A percentile compares a stretch with the other conserved stretches of the same genome.
These are phyloP conservation scores for Achlya hypogyna DNA, from an alignment of 352 stramenopile species.

Conservation along the genomic window DNA sequence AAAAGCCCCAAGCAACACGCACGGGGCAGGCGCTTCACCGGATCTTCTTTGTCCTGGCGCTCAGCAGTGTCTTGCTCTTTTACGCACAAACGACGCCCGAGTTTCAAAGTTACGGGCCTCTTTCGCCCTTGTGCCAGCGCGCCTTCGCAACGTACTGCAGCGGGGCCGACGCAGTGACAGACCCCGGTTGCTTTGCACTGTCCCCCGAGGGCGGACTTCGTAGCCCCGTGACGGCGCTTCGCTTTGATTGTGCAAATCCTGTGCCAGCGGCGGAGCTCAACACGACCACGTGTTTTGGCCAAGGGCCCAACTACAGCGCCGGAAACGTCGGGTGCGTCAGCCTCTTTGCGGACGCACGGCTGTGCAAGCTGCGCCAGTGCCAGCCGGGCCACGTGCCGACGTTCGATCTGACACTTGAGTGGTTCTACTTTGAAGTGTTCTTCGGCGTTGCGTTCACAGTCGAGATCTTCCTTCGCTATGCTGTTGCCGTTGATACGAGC, in stretches of 20 bases:
- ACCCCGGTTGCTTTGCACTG: conserved; percentile 45
- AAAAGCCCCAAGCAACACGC: conserved; percentile 51
- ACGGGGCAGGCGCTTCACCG: conserved; percentile 41
- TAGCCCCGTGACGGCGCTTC: conserved; percentile 23
- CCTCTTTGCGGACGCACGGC: conserved; percentile 1
- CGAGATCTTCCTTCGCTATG: conserved; percentile 54
- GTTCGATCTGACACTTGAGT: conserved; percentile 57
- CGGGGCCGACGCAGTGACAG: conserved; percentile 21
- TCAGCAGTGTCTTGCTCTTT: conserved; percentile 62
- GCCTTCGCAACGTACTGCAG: conserved; percentile 51
- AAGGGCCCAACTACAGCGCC: conserved; percentile 13
- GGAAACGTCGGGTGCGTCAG: not conserved
- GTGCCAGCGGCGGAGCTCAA: no score
- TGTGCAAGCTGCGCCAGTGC: conserved; percentile 18
- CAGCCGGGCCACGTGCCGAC: not conserved
- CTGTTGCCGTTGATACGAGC: conserved; percentile 29
- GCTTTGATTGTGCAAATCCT: conserved; percentile 33
- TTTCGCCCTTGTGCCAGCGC: conserved; percentile 32
- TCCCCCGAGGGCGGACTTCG: not conserved
- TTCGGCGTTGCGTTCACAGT: conserved; percentile 47
- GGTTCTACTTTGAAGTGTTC: conserved; percentile 67
- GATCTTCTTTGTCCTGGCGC: conserved; percentile 38
- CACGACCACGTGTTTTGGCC: not conserved
- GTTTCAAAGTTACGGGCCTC: conserved; percentile 35
- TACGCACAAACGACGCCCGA: conserved; percentile 64